Evolutionary conservation across 257 asterid species (phyloP), one percentile per base, ranked within the genome.

Genomic region (Fraxinus quadrangulata): DNA sequence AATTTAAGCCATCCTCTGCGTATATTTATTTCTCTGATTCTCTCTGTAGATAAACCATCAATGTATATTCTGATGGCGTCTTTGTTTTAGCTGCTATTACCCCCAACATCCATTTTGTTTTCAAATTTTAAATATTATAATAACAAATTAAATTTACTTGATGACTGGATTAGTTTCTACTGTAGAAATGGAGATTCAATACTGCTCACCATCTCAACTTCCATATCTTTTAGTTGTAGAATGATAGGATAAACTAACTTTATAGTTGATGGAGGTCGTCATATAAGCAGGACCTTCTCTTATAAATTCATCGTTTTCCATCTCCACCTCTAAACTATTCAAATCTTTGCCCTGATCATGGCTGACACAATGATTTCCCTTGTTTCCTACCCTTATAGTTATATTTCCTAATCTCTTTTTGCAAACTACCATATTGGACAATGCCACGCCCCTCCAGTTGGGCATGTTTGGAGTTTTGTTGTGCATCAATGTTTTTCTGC

Each of bases 151-250:
- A 61, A 59, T 70, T 74, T 33, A 69, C 70, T 21, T 14, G 61
- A 36, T 75, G 26, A 70, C 34, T 74, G 78, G 83, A 66, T 37
- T 42, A 78, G 67, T 51, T 61, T 61, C 67, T 23, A 61, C 59
- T 13, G 11, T 33, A 13, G 45, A 37, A 10, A 40, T 56, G 67
- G 67, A 56, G 28, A 56, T 56, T n/a, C 23, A 12, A 36, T 36
- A 36, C 9, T 6, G 39, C 39, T 23, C 12, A n/a, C 16, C 36
- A 4, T 24, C 24, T 63, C 69, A 61, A 16, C 37, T 66, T 75
- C 69, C 31, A 21, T 21, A 59, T 21, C 10, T 59, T 59, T 51
- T 23, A 1, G 67, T 51, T 21, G 67, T 59, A 59, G 67, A 59
- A n/a, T 59, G 28, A 59, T 59, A n/a, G 67, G 30, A 59, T 59